These are phyloP conservation scores for Blastocystis sp. DNA, from an alignment of 352 stramenopile species.

Conservation along the genomic window DNA sequence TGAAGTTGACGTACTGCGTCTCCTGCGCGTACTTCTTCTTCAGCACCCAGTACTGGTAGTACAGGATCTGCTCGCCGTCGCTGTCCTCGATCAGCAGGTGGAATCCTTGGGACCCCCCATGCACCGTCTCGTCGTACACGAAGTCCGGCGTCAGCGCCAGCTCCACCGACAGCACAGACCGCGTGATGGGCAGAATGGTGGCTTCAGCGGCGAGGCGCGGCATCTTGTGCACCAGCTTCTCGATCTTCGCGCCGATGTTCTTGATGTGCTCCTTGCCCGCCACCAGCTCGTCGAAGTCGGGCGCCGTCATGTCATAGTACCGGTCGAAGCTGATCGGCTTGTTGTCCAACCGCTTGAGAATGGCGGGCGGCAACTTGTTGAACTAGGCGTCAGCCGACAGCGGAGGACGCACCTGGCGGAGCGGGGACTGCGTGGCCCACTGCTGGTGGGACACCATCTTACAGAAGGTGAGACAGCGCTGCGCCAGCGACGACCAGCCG, in stretches of 20 bases:
- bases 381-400: constrained; percentile 74
- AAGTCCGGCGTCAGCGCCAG: constrained; percentile 93
- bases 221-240: constrained; percentile 78
- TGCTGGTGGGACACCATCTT: constrained; percentile 93
- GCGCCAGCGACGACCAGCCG: constrained; percentile 79
- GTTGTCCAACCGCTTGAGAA: constrained; percentile 71
- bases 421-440: constrained; percentile 91
- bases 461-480: constrained; percentile 82
- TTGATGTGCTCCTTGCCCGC: constrained; percentile 72
- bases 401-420: constrained; percentile 84
- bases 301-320: constrained; percentile 85
- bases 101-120: constrained; percentile 92
- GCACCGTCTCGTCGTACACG: constrained; percentile 87
- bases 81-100: constrained; percentile 97
- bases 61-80: constrained; percentile 85
- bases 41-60: constrained; percentile 85
- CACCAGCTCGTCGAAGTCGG: constrained; percentile 86
- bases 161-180: constrained; percentile 72
- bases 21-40: constrained; percentile 78
- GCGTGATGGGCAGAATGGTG: constrained; percentile 88
- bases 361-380: constrained; percentile 74
- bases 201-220: constrained; percentile 81
- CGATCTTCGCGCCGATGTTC: constrained; percentile 74
- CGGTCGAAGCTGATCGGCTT: constrained; percentile 74
- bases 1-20: constrained; percentile 82